Evolutionary conservation across 2,329 filamentous ascomycete genomes (phyloP), one percentile per base, ranked within the genome.

Genomic region (Xylaria sp.): DNA sequence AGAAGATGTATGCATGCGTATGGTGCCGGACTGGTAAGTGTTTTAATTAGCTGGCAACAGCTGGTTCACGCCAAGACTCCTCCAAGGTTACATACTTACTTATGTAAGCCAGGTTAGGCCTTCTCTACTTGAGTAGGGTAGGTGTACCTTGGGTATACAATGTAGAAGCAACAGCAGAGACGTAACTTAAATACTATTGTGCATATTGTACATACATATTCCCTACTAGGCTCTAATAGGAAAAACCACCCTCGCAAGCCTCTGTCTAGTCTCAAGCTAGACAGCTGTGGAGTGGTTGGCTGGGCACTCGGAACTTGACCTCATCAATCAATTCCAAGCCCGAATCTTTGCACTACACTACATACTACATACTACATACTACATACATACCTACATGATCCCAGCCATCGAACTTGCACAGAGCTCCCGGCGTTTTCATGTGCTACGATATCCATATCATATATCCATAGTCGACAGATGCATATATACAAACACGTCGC

Each of bases 221-320:
- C n/a, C n/a, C n/a, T n/a, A n/a, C n/a, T n/a, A n/a, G n/a, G n/a
- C 64, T 49, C 1, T 2, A 58, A 58, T 27, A 50, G 59, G 63
- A 36, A 62, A 58, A 42, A 31, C 47, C 45, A 44, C 20, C n/a
- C n/a, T n/a, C n/a, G n/a, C 25, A 44, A n/a, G 44, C 49, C 25
- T 50, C 20, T 45, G 20, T 55, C 49, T 55, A 42, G n/a, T 11
- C 33, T 25, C 17, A n/a, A 11, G 36, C 22, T n/a, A 17, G 61
- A 53, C 57, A 61, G 63, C 63, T 63, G 67, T 20, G 60, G 60
- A 56, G 61, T 56, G 61, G 67, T 60, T 67, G 60, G 61, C 64
- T 54, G 63, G 60, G 64, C 49, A 55, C 53, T 62, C 39, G 36
- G 44, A 54, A 66, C 53, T 62, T 70, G 68, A 70, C 68, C 66